Evolutionary conservation across 2,329 filamentous ascomycete species (phyloP).

Genomic region (Talaromyces sp.): DNA sequence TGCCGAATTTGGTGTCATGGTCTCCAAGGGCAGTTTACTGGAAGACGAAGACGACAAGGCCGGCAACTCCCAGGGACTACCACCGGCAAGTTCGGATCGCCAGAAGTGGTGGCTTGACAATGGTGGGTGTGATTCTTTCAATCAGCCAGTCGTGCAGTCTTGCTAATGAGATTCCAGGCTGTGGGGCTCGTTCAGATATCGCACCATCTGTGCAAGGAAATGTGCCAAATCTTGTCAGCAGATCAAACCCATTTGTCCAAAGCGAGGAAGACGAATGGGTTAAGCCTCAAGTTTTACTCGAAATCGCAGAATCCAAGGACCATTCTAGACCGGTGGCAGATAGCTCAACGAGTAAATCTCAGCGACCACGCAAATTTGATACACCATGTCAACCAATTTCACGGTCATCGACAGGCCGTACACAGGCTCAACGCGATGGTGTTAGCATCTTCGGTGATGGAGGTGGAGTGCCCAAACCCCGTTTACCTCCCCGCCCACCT

Average conservation of each 20-base stretch:
- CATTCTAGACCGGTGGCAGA: neutral
- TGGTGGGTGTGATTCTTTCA: conserved; percentile 39
- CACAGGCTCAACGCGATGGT: neutral
- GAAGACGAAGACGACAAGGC: conserved; percentile 61
- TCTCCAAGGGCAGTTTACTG: conserved; percentile 1
- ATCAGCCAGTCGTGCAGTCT: conserved; percentile 17
- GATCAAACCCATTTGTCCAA: conserved; percentile 75
- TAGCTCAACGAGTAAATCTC: neutral
- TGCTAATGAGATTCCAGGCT: conserved; percentile 44
- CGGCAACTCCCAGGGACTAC: conserved; percentile 68
- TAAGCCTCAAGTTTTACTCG: conserved; percentile 9
- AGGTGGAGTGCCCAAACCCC: conserved; percentile 6
- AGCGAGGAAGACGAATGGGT: conserved; percentile 84
- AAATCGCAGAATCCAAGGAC: neutral
- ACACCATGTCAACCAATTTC: neutral
- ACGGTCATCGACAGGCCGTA: neutral
- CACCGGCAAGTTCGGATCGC: conserved; percentile 60
- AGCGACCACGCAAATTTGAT: conserved; percentile 8
- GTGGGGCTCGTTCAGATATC: conserved; percentile 71
- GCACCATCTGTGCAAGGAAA: conserved; percentile 62
- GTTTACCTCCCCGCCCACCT: conserved; percentile 12
- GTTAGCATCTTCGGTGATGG: neutral
- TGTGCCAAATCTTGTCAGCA: conserved; percentile 68
- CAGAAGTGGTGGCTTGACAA: conserved; percentile 65
- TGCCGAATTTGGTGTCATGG: conserved; percentile 49